These are phyloP conservation scores for Fusarium phyllophilum DNA, from an alignment of 2,329 filamentous ascomycete genomes.

Conservation along the genomic window DNA sequence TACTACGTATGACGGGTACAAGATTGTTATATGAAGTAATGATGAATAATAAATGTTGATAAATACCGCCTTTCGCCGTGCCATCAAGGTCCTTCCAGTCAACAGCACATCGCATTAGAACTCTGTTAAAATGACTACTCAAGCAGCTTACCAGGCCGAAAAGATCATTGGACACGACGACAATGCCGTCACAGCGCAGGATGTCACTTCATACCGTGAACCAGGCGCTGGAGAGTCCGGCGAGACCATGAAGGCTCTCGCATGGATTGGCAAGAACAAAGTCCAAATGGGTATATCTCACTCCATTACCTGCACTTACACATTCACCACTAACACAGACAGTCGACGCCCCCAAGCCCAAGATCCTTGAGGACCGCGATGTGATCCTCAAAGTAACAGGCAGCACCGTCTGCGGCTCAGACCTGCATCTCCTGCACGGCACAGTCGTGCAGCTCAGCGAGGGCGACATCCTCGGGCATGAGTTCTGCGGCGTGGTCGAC, in stretches of 20 bases:
- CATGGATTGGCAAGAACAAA: constrained; percentile 84
- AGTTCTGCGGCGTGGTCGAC: constrained; percentile 67
- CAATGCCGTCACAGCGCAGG: constrained; percentile 73
- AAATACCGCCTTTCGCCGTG: constrained; percentile 11
- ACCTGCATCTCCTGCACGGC: constrained; percentile 67
- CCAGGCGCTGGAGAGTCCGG: constrained; percentile 58
- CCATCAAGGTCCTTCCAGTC: background rate
- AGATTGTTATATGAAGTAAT: constrained; percentile 14
- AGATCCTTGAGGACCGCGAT: constrained; percentile 76
- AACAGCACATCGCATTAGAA: background rate
- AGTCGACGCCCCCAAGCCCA: constrained; percentile 75
- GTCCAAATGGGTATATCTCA: constrained; percentile 69
- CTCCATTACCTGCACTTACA: background rate
- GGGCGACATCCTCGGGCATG: constrained; percentile 74
- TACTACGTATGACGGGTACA: constrained; percentile 18
- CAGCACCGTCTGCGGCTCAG: constrained; percentile 68
- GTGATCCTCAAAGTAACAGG: constrained; percentile 82
- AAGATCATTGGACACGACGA: constrained; percentile 74
- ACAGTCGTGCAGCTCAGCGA: constrained; percentile 67
- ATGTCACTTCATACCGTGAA: constrained; percentile 70
- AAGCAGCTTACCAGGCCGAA: constrained; percentile 75
- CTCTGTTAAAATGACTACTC: constrained; percentile 49
- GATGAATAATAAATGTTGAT: background rate
- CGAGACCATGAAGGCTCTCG: constrained; percentile 81
- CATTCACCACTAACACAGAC: background rate